These are phyloP conservation scores for Ganoderma multipileum DNA, from an alignment of 1,284 basidiomycete species.

Conservation along the genomic window DNA sequence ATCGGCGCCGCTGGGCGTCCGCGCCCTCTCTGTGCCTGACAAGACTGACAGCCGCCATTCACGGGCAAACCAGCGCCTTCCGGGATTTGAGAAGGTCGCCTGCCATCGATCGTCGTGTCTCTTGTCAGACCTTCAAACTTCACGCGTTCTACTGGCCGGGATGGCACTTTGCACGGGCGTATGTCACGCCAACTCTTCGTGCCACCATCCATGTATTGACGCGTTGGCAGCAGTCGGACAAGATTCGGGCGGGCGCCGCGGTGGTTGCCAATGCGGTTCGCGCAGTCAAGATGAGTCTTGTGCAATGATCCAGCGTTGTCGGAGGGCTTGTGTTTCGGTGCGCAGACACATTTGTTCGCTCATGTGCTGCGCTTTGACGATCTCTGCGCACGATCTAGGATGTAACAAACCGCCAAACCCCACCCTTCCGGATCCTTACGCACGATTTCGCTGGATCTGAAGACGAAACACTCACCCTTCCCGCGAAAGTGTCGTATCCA, in stretches of 20 bases:
- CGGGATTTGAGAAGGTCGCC: too few species aligned
- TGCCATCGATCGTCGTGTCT: background rate
- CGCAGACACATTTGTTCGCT: background rate
- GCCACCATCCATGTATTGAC: background rate
- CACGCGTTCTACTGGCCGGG: background rate
- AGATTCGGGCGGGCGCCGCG: background rate
- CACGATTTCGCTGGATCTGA: background rate
- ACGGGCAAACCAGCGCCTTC: background rate
- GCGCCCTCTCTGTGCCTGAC: background rate
- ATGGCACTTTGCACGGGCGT: background rate
- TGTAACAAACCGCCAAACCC: background rate
- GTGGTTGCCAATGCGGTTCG: too few species aligned
- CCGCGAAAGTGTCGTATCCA: background rate
- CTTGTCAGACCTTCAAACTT: too few species aligned
- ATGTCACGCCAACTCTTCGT: background rate
- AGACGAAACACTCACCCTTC: background rate
- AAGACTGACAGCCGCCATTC: background rate
- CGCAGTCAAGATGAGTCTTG: background rate
- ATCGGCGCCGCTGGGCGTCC: slow-evolving; percentile 1
- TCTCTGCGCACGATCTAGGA: background rate
- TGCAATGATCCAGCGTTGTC: background rate
- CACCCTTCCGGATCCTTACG: background rate
- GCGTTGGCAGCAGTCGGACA: background rate
- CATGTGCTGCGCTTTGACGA: slow-evolving; percentile 2
- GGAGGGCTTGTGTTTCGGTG: background rate